Conservation (phyloP, 768 basidiomycete genomes). For the Panaeolus cyanescens region DNA sequence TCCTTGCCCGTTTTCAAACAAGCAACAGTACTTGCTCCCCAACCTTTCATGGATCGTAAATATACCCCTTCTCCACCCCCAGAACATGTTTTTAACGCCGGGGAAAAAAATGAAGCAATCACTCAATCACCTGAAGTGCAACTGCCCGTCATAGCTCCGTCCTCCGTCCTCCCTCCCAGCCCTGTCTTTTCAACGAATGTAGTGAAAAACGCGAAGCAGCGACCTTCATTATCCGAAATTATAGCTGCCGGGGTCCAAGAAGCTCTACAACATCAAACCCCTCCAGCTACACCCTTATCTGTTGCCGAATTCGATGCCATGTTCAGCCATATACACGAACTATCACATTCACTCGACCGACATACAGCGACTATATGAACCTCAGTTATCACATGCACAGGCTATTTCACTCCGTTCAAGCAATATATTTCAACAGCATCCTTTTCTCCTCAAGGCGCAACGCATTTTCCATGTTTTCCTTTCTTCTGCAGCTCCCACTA, state of each 20-base stretch:
- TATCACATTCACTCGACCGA: slow-evolving; percentile 1
- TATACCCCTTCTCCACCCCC: neutral
- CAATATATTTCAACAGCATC: too few species aligned
- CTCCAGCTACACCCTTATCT: slow-evolving; percentile 8
- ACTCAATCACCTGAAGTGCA: neutral
- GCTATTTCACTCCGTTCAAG: neutral
- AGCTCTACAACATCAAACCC: neutral
- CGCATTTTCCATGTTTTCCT: neutral
- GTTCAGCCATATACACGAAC: slow-evolving; percentile 18
- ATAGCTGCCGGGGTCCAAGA: neutral
- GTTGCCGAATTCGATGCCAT: slow-evolving; percentile 20
- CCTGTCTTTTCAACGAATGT: neutral
- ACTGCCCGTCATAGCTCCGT: neutral
- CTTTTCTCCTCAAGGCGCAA: neutral
- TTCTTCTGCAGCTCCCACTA: neutral
- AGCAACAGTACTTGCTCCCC: neutral
- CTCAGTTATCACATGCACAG: neutral
- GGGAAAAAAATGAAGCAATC: neutral
- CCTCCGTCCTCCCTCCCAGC: neutral
- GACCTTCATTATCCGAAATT: neutral
- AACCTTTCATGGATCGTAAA: neutral
- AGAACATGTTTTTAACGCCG: neutral
- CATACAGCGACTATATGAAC: too few species aligned
- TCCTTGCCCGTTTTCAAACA: neutral
- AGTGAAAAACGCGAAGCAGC: neutral